Evolutionary conservation across 73 alveolate species (phyloP).

Genomic region (Urostyla sp.): DNA sequence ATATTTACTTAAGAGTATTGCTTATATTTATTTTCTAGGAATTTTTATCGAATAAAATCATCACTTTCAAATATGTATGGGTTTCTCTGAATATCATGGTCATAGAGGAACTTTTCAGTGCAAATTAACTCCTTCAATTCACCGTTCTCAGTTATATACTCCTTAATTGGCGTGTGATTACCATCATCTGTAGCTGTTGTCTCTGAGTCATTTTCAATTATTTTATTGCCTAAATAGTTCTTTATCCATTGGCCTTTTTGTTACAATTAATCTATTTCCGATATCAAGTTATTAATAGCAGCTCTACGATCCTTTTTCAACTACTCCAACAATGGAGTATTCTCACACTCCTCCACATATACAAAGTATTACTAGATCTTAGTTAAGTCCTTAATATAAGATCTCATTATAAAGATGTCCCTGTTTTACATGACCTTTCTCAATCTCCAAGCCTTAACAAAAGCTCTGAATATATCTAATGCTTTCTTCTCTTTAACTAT

Average conservation of each 20-base stretch:
- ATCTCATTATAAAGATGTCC: conserved; percentile 6
- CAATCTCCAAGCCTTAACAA: conserved; percentile 17
- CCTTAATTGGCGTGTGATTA: conserved; percentile 15
- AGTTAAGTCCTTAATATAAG: conserved; percentile 20
- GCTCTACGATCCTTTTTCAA: conserved; percentile 28
- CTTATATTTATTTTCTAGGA: conserved; percentile 10
- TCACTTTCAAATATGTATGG: conserved; percentile 39
- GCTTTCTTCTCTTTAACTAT: not conserved
- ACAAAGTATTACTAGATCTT: conserved; percentile 14
- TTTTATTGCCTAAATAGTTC: conserved; percentile 34
- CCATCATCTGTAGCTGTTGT: conserved; percentile 17
- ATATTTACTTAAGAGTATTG: conserved; percentile 17
- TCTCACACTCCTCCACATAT: conserved; percentile 21
- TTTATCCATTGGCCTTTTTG: conserved; percentile 15
- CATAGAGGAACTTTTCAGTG: conserved; percentile 37
- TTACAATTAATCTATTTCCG: not conserved
- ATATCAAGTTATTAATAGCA: conserved; percentile 1
- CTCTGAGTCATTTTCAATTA: conserved; percentile 8
- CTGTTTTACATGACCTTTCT: conserved; percentile 37
- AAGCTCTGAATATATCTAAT: conserved; percentile 24
- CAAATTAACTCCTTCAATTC: conserved; percentile 7
- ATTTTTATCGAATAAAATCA: conserved; percentile 35
- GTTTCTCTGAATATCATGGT: conserved; percentile 12
- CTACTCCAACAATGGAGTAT: not conserved
- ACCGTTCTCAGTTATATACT: too few relatives aligned